Conservation (phyloP, 306 rosid genomes). For the Inga leiocalycina region DNA sequence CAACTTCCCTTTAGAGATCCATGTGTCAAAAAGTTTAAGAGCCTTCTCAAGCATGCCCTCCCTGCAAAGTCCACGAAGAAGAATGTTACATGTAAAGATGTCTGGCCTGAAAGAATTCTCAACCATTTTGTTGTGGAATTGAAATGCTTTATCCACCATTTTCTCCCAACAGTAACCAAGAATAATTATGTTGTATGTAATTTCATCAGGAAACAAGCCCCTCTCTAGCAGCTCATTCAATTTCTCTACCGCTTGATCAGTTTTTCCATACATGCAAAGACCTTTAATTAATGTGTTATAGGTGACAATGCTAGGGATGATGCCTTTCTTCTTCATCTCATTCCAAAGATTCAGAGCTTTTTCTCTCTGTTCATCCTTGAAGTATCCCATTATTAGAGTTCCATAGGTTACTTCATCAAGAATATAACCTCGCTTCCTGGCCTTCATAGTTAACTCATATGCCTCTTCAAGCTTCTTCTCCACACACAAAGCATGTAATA, state of each 20-base stretch:
- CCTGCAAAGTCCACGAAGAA: slow-evolving; percentile 76
- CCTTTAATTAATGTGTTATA: slow-evolving; percentile 80
- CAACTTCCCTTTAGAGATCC: slow-evolving; percentile 67
- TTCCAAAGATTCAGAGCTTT: slow-evolving; percentile 79
- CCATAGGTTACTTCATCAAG: slow-evolving; percentile 87
- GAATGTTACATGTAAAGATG: slow-evolving; percentile 72
- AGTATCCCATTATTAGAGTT: slow-evolving; percentile 81
- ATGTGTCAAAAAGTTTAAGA: slow-evolving; percentile 63
- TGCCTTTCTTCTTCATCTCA: slow-evolving; percentile 72
- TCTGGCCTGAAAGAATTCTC: slow-evolving; percentile 72
- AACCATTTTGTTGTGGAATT: slow-evolving; percentile 77
- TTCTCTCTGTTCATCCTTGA: slow-evolving; percentile 53
- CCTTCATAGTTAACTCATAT: slow-evolving; percentile 47
- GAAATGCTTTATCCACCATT: slow-evolving; percentile 75
- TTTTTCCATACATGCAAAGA: slow-evolving; percentile 66
- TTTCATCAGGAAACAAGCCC: slow-evolving; percentile 76
- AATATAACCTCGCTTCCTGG: slow-evolving; percentile 75
- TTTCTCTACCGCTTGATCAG: slow-evolving; percentile 69
- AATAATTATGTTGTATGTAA: slow-evolving; percentile 75
- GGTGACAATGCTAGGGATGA: slow-evolving; percentile 62
- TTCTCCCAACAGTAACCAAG: slow-evolving; percentile 82
- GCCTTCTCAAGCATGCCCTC: slow-evolving; percentile 82
- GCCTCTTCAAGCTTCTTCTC: slow-evolving; percentile 79
- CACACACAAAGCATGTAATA: slow-evolving; percentile 58
- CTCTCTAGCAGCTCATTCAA: slow-evolving; percentile 69